These are phyloP conservation scores for Jamesozyma rosinii DNA, from an alignment of 805 yeast genomes.

Conservation along the genomic window DNA sequence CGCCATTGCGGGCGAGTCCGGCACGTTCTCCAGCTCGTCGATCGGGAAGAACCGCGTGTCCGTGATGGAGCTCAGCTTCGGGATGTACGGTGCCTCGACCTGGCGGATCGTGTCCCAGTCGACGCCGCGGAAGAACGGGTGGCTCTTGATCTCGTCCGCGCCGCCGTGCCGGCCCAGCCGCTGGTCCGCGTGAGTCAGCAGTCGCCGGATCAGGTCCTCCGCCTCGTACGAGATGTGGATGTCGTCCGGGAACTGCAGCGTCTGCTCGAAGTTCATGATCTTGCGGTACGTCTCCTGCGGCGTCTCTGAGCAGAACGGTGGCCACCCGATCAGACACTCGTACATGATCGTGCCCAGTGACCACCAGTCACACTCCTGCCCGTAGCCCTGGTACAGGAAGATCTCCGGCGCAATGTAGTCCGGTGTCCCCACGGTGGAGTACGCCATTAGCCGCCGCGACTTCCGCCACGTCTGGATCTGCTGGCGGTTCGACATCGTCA, in stretches of 20 bases:
- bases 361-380: constrained; percentile 99
- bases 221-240: constrained; percentile 82
- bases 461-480: constrained; percentile 96
- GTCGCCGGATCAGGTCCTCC: constrained; percentile 71
- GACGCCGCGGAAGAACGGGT: constrained; percentile 92
- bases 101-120: constrained; percentile 85
- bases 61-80: constrained; percentile 82
- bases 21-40: constrained; percentile 89
- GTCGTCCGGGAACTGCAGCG: constrained; percentile 82
- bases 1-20: constrained; percentile 73
- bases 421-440: constrained; percentile 93
- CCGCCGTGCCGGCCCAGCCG: constrained; percentile 86
- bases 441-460: constrained; percentile 85
- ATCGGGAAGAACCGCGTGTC: constrained; percentile 98
- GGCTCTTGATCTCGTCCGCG: constrained; percentile 80
- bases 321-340: constrained; percentile 94
- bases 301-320: constrained; percentile 90
- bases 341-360: constrained; percentile 93
- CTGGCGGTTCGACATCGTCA: constrained; percentile 90
- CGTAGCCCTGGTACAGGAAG: constrained; percentile 85
- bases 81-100: constrained; percentile 89
- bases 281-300: constrained; percentile 90
- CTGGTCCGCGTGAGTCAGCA: constrained; percentile 69
- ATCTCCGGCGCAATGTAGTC: constrained; percentile 95
- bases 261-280: constrained; percentile 84